Evolutionary conservation across 768 basidiomycete species (phyloP).

Genomic region (Hemileccinum impolitum): DNA sequence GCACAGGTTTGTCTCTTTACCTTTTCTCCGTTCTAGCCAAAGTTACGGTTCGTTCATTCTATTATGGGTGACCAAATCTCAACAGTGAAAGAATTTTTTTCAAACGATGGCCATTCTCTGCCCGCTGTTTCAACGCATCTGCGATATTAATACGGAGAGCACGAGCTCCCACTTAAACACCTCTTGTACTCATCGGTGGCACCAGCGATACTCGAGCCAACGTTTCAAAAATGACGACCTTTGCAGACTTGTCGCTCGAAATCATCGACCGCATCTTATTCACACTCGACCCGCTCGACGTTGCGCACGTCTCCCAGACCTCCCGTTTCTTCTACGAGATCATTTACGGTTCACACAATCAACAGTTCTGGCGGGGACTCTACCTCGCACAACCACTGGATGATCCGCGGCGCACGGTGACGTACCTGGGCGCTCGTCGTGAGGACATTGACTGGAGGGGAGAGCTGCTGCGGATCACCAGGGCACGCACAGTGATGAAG

Average conservation of each 20-base stretch:
- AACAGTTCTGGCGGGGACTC: slow-evolving; percentile 56
- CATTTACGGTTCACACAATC: slow-evolving; percentile 45
- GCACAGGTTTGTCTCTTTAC: no score
- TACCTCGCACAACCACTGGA: slow-evolving; percentile 65
- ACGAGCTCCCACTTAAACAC: background rate
- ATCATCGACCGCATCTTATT: slow-evolving; percentile 56
- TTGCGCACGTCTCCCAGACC: slow-evolving; percentile 51
- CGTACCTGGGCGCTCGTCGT: slow-evolving; percentile 28
- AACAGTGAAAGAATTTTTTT: slow-evolving; percentile 30
- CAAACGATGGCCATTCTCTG: slow-evolving; percentile 4
- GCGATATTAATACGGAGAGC: slow-evolving; percentile 9
- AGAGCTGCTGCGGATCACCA: slow-evolving; percentile 52
- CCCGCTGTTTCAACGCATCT: slow-evolving; percentile 12
- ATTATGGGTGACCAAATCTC: slow-evolving; percentile 2
- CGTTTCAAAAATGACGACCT: background rate
- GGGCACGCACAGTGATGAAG: slow-evolving; percentile 47
- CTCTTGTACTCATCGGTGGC: background rate
- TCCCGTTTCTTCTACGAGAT: slow-evolving; percentile 40
- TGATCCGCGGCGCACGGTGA: slow-evolving; percentile 53
- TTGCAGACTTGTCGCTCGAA: slow-evolving; percentile 53
- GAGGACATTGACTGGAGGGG: slow-evolving; percentile 47
- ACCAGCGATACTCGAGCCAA: no score
- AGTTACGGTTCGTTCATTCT: background rate
- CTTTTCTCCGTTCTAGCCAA: background rate
- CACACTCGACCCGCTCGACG: slow-evolving; percentile 57